A percentile compares a stretch with the other conserved stretches of the same genome.
Conservation (phyloP, 495 filamentous ascomycete genomes). For the Poronia punctata region DNA sequence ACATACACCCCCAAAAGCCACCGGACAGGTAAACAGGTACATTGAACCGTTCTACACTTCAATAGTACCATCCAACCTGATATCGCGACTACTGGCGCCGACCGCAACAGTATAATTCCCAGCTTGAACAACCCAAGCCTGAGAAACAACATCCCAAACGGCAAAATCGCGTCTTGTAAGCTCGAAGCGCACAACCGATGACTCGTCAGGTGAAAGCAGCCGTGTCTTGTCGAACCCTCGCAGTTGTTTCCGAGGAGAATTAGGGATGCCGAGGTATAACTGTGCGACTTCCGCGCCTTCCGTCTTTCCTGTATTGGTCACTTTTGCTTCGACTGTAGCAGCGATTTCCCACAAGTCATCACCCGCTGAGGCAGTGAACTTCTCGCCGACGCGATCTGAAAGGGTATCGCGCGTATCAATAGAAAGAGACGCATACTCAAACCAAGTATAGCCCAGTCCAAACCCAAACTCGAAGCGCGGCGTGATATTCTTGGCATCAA, state of each 20-base stretch:
- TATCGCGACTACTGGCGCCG: conserved; percentile 45
- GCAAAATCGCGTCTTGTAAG: conserved; percentile 64
- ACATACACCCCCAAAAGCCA: too few species aligned
- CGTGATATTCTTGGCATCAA: conserved; percentile 54
- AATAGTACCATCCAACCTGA: conserved; percentile 27
- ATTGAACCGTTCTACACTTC: conserved; percentile 7
- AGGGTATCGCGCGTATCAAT: conserved; percentile 21
- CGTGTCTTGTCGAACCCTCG: conserved; percentile 69
- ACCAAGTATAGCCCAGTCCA: conserved; percentile 62
- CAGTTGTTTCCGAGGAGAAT: conserved; percentile 58
- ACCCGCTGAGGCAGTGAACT: conserved; percentile 38
- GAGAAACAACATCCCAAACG: conserved; percentile 63
- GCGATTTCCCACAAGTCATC: conserved; percentile 59
- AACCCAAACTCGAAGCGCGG: conserved; percentile 67
- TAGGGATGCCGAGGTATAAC: conserved; percentile 54
- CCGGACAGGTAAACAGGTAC: too few species aligned
- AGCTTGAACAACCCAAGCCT: conserved; percentile 71
- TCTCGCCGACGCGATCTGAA: conserved; percentile 38
- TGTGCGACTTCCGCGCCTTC: conserved; percentile 67
- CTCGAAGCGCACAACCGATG: conserved; percentile 51
- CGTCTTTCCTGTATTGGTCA: conserved; percentile 60
- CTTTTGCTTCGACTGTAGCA: conserved; percentile 45
- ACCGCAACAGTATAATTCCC: conserved; percentile 38
- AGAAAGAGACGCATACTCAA: conserved; percentile 41
- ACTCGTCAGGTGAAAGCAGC: conserved; percentile 48